phyloP scores from a whole-genome alignment of 129 eudicot species.

The Saussurea involucrata region DNA sequence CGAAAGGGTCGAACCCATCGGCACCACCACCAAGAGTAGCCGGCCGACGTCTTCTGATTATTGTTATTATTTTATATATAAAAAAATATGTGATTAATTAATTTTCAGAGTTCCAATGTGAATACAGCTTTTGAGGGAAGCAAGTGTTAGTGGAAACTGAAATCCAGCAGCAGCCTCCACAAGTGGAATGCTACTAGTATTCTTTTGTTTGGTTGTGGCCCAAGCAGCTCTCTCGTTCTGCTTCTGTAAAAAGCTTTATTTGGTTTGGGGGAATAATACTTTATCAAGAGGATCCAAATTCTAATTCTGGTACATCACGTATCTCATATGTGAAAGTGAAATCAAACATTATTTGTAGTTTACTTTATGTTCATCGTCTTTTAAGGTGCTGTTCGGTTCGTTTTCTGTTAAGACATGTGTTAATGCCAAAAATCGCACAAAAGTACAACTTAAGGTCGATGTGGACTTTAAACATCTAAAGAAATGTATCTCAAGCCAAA shows the following conservation, averaged over 20 bases:
- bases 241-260: background rate
- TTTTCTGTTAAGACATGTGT: too few relatives aligned
- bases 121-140: constrained; percentile 38
- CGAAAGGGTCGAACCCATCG: constrained; percentile 53
- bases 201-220: constrained; percentile 32
- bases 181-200: constrained; percentile 7
- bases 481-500: too few relatives aligned
- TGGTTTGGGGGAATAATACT: constrained; percentile 19
- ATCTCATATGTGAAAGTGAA: background rate
- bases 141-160: constrained; percentile 33
- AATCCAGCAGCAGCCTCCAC: constrained; percentile 4
- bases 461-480: too few relatives aligned
- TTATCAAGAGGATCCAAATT: background rate
- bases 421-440: too few relatives aligned
- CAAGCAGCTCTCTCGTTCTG: background rate
- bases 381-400: too few relatives aligned
- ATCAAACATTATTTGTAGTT: too few relatives aligned
- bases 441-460: too few relatives aligned
- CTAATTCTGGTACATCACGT: background rate
- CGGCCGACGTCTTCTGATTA: background rate
- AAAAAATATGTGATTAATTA: background rate
- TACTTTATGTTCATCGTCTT: too few relatives aligned
- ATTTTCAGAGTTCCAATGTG: constrained; percentile 11
- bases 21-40: constrained; percentile 33
- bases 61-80: background rate